These are phyloP conservation scores for Pelagomonas calceolata DNA, from an alignment of 108 stramenopile species.

Conservation along the genomic window DNA sequence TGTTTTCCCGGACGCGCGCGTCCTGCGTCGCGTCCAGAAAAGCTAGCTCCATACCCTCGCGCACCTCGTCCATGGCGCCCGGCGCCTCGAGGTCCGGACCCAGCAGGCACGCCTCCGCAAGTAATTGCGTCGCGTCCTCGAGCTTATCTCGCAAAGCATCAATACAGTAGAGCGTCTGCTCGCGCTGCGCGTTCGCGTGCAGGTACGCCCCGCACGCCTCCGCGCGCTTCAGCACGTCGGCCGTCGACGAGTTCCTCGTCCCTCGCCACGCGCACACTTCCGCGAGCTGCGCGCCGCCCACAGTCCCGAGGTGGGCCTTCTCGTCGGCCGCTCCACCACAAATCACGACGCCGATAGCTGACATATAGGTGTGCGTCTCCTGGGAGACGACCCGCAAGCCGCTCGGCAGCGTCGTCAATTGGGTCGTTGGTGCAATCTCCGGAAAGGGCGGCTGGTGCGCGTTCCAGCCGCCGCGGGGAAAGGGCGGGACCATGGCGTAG, in stretches of 20 bases:
- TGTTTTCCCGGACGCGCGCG: slow-evolving; percentile 53
- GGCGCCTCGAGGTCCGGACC: slow-evolving; percentile 41
- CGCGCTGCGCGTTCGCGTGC: slow-evolving; percentile 66
- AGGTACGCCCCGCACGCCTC: slow-evolving; percentile 59
- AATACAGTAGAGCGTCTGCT: slow-evolving; percentile 81
- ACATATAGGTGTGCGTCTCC: slow-evolving; percentile 67
- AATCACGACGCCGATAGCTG: slow-evolving; percentile 56
- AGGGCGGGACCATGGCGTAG: too few relatives aligned
- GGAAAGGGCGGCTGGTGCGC: slow-evolving; percentile 37
- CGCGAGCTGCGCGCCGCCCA: slow-evolving; percentile 72
- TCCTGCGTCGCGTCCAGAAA: slow-evolving; percentile 28
- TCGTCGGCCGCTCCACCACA: slow-evolving; percentile 71
- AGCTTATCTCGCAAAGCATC: slow-evolving; percentile 82
- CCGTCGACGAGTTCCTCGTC: slow-evolving; percentile 31
- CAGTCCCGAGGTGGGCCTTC: slow-evolving; percentile 9
- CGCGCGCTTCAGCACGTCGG: slow-evolving; percentile 41
- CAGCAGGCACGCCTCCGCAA: slow-evolving; percentile 55
- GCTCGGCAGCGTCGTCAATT: slow-evolving; percentile 60
- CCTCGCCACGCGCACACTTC: slow-evolving; percentile 81
- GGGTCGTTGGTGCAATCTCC: slow-evolving; percentile 48
- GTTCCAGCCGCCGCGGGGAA: too few relatives aligned
- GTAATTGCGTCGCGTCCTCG: slow-evolving; percentile 54
- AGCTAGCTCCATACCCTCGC: not conserved
- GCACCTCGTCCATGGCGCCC: not conserved
- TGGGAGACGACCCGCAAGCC: slow-evolving; percentile 76